Percentiles rank a stretch among this genome's conserved stretches.
Evolutionary conservation across 768 basidiomycete genomes (phyloP).

Genomic region (Lactarius sanguifluus): DNA sequence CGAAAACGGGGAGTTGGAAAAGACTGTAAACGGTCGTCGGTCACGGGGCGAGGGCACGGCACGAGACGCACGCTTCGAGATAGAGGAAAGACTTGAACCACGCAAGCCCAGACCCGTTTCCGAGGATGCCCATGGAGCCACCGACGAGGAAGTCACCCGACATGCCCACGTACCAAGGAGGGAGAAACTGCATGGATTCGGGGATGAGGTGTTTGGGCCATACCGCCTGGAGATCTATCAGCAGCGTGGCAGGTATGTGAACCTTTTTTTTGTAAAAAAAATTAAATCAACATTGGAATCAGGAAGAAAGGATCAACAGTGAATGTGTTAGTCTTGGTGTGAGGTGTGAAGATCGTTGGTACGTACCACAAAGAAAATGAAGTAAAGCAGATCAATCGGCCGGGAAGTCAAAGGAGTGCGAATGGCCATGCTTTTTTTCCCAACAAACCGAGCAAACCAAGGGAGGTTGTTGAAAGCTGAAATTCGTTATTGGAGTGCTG

Average conservation of each 20-base stretch:
- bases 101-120: conserved; percentile 37
- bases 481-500: not conserved
- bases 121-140: conserved; percentile 47
- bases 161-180: conserved; percentile 51
- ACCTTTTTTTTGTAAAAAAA: conserved; percentile 38
- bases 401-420: conserved; percentile 51
- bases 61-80: conserved; percentile 56
- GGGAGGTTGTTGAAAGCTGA: not conserved
- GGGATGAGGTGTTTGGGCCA: conserved; percentile 57
- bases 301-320: not conserved
- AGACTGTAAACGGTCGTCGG: conserved; percentile 38
- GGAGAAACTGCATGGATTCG: conserved; percentile 43
- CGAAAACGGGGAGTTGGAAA: conserved; percentile 77
- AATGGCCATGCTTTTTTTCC: not conserved
- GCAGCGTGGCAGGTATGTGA: conserved; percentile 67
- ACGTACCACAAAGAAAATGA: conserved; percentile 64
- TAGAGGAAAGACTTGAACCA: conserved; percentile 68
- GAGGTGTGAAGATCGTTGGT: not conserved
- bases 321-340: not conserved
- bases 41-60: not conserved
- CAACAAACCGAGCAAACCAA: not conserved
- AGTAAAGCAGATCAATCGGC: conserved; percentile 67
- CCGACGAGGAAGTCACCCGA: conserved; percentile 70
- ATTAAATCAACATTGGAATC: not conserved
- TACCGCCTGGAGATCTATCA: conserved; percentile 70